Evolutionary conservation across 495 filamentous ascomycete genomes (phyloP), one percentile per base, ranked within the genome.

Genomic region (Penicillium antarcticum): DNA sequence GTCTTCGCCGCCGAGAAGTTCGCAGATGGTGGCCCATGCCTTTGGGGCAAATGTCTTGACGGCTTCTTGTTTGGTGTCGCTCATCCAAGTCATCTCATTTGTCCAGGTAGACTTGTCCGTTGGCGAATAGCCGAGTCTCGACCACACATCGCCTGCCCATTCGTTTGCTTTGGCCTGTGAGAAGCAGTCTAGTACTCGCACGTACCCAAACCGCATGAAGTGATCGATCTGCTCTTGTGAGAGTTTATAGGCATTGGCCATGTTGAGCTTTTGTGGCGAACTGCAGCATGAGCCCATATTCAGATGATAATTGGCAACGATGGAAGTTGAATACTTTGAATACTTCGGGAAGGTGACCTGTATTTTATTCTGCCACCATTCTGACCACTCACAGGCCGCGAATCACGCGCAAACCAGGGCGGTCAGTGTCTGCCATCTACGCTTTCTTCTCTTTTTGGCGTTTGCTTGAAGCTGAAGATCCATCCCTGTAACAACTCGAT

Each of bases 101-200:
- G 62, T 70, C 86, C 87, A 91, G 16, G 87, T 89, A 13, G 75
- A 73, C 58, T 85, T 84, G 69, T 91, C 86, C 12, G 70, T 73
- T 0, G 83, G 78, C 16, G 76, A 80, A 74, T 84, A 82, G 16
- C 84, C 84, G n/a, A 89, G 77, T 14, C 87, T 74, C 0, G 77
- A 81, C 86, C 86, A 89, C 10, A 89, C 70, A 40, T 80, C 80
- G 18, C 67, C 55, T 2, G 76, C 85, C 60, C 86, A 74, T 24
- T 69, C 57, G 1, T 71, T 75, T 2, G 86, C 81, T 65, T 86
- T 80, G 38, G 80, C 78, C 13, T 66, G 70, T 3, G 82, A 81
- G 69, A 89, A 89, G 69, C 82, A 85, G 36, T 70, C 50, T 1
- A 71, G 65, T 5, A 86, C 52, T 57, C 83, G 84, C 23, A 89